Base-by-base conservation (phyloP, 805 yeast genomes). In the Pichia nanzhaoensis region DNA sequence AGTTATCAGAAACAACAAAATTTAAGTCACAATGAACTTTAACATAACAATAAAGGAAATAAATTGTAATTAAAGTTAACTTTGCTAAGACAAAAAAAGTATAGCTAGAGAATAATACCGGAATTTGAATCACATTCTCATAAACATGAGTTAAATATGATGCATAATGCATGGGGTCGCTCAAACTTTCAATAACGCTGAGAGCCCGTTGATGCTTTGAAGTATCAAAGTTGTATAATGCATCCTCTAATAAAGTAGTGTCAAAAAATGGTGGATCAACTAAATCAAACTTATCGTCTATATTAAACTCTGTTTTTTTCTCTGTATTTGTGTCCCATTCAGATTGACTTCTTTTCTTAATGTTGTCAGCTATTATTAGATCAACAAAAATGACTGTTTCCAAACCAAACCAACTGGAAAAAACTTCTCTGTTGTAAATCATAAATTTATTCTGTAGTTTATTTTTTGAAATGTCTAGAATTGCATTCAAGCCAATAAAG, bases 1-100 rank as follows among this genome's bases (percentile, higher is more conserved):
- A 36, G 34, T 34, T 41, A 7, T 37, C 41, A 1, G 20, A 18
- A 17, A 38, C n/a, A 13, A 13, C 13, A 4, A 37, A 33, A 5
- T 27, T 18, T 4, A 30, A 3, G 4, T 34, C 40, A 27, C n/a
- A 20, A 9, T 39, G 20, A 3, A 28, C 14, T 2, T 36, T 34
- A 32, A 46, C 37, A 21, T 41, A 37, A 24, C 39, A 37, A 22
- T 46, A 46, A 4, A 42, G 13, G 17, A 39, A 46, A 30, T 46
- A 46, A n/a, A 46, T 42, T 18, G 37, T n/a, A 10, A 46, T 18
- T 6, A 46, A 13, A 14, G 34, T 32, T 6, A 42, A 17, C 27
- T 46, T 46, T 13, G 46, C 31, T 31, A 35, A 42, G 18, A 39
- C 46, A 34, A 46, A 46, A 39, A 46, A 46, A 13, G 20, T 42